phyloP scores from a whole-genome alignment of 768 basidiomycete genomes.

The Suillus hirtellus region DNA sequence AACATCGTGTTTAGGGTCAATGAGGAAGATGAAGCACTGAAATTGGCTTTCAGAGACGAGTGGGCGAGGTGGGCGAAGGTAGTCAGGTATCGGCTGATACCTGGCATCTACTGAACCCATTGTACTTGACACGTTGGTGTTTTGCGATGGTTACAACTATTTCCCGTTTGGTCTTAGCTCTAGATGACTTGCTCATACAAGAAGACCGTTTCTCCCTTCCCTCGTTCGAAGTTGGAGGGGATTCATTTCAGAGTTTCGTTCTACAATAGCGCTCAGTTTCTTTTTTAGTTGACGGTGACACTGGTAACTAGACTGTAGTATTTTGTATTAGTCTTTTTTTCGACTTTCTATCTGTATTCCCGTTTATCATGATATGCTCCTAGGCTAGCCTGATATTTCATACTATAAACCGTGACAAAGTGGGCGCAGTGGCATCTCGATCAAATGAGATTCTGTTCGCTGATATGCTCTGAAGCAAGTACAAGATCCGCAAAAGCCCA shows the following conservation, averaged over 20 bases:
- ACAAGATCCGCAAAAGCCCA: too few relatives aligned
- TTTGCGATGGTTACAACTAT: background rate
- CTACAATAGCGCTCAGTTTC: background rate
- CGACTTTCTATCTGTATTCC: too few relatives aligned
- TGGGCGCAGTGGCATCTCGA: too few relatives aligned
- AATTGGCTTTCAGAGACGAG: background rate
- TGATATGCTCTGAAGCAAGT: too few relatives aligned
- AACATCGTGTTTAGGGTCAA: background rate
- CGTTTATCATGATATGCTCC: too few relatives aligned
- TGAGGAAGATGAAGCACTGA: background rate
- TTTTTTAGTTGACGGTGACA: background rate
- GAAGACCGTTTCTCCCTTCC: background rate
- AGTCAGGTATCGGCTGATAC: conserved; percentile 34
- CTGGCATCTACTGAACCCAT: conserved; percentile 27
- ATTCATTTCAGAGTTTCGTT: background rate
- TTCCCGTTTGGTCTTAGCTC: background rate
- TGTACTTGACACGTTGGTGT: background rate
- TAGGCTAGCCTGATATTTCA: too few relatives aligned
- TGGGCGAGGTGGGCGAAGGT: conserved; percentile 23
- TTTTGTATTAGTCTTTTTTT: too few relatives aligned
- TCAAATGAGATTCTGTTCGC: too few relatives aligned
- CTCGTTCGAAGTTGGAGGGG: background rate
- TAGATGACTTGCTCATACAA: conserved; percentile 6
- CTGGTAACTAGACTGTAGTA: too few relatives aligned
- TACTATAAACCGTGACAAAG: too few relatives aligned